Evolutionary conservation across 805 yeast genomes (phyloP), one percentile per base, ranked within the genome.

Genomic region (Schwanniomyces vanrijiae): DNA sequence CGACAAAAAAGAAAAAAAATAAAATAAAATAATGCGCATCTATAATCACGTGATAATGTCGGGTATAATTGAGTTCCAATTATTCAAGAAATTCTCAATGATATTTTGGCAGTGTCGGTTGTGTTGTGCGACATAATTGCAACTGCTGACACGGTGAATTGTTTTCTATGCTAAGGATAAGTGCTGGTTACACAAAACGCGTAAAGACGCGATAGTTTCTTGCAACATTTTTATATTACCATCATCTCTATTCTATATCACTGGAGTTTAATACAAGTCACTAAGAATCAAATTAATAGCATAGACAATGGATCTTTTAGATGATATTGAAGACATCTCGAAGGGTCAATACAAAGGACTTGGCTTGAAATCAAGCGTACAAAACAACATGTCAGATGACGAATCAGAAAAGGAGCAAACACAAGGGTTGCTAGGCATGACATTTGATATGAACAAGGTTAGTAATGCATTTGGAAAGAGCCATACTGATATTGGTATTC

Each of bases 291-390:
- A 2, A 31, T 4, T 14, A 2, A 26, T 7, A 26, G 13, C 11
- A 31, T 3, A 14, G 35, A 31, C 10, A 16, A 61, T 59, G 64
- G 63, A 59, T 38, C 55, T 61, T 46, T 43, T 60, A 39, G 60
- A 60, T 42, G 49, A 44, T 14, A 55, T 57, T 14, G 61, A 59
- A 13, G 60, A 56, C 28, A 22, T 16, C 19, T 48, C 48, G 18
- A 25, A 20, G 20, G 31, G 28, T 7, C 42, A 41, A 13, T 41
- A 35, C 28, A 41, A 37, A 28, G 47, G 44, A 5, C 22, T 41
- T 11, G 42, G 41, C 29, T 14, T 37, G 10, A 25, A 35, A 16
- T 4, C 41, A 1, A 18, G 25, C 21, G 14, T 28, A 3, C 37
- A 14, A 14, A 37, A 35, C n/a, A 47, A 31, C 9, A 45, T 29